Base-by-base conservation (phyloP, 257 asterid species). In the Catharanthus roseus region DNA sequence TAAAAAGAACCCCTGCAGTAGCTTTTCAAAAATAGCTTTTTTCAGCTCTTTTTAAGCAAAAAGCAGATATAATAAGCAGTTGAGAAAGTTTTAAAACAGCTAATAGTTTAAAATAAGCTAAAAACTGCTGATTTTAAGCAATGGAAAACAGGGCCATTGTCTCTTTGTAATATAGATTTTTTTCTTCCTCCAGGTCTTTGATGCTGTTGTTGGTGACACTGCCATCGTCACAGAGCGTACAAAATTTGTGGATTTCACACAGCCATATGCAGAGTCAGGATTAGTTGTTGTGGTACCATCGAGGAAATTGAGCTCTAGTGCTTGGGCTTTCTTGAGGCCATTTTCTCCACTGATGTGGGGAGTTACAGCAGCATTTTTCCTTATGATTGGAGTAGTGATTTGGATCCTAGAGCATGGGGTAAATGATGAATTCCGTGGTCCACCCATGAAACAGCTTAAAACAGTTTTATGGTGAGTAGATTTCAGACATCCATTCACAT, bases 151-250 rank as follows among this genome's bases (percentile, higher is more conserved):
- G n/a, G n/a, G n/a, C n/a, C n/a, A n/a, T n/a, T n/a, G n/a, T n/a
- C n/a, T n/a, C n/a, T n/a, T n/a, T n/a, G 42, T 72, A 53, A 36
- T 72, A 74, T 58, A 18, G 34, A 6, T 60, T 42, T 73, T 18
- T 49, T 29, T 33, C n/a, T 73, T 38, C 42, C 4, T 81, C 70
- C 74, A 92, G 98, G 89, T 65, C 10, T 85, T 86, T 71, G 96
- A 90, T 86, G 98, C 96, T 64, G 96, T 57, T 44, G 87, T 92
- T 58, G 98, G 98, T 57, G 97, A 90, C 79, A 79, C 90, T 66
- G 75, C 96, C 63, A 92, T 92, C 21, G 86, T 85, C 28, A 84
- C 92, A 18, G 84, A 88, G 79, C 93, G 96, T 9, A 85, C 92
- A 4, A 90, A 75, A 83, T 73, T 86, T 10, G 90, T 86, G 69